Percentiles rank a stretch among this genome's conserved stretches.
phyloP scores from a whole-genome alignment of 2,329 filamentous ascomycete genomes.

The Apiospora rasikravindrae region DNA sequence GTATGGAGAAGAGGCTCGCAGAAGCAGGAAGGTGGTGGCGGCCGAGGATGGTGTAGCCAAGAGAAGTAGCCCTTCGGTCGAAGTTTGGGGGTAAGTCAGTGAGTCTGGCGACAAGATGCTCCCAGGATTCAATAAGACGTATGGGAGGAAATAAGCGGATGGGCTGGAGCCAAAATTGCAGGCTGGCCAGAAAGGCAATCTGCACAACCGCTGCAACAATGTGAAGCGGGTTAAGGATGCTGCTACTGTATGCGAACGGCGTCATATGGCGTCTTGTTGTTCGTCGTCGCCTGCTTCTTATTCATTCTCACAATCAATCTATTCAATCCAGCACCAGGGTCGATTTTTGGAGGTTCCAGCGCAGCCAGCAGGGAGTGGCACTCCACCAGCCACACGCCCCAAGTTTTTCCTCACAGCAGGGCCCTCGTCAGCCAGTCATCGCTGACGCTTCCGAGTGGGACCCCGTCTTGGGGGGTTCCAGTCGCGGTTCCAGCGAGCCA shows the following conservation, averaged over 20 bases:
- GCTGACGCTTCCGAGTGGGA: conserved; percentile 1
- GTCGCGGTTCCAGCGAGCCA: conserved; percentile 1
- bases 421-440: background rate
- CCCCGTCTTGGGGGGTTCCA: background rate
- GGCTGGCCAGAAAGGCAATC: background rate
- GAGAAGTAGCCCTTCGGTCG: conserved; percentile 2
- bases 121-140: conserved; percentile 12
- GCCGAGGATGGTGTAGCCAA: background rate
- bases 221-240: background rate
- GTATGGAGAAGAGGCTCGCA: background rate
- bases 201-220: background rate
- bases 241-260: conserved; percentile 7
- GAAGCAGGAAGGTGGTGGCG: background rate
- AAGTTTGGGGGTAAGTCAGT: conserved; percentile 4
- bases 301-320: conserved; percentile 12
- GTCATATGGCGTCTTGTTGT: background rate
- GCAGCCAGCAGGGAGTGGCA: background rate
- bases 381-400: conserved; percentile 16
- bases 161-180: background rate
- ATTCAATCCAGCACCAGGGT: conserved; percentile 14
- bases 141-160: background rate
- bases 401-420: background rate
- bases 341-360: conserved; percentile 17
- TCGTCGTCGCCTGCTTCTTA: background rate
- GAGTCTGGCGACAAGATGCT: conserved; percentile 2